Conservation (phyloP, 352 stramenopile species). For the Lagenidium sp. region DNA sequence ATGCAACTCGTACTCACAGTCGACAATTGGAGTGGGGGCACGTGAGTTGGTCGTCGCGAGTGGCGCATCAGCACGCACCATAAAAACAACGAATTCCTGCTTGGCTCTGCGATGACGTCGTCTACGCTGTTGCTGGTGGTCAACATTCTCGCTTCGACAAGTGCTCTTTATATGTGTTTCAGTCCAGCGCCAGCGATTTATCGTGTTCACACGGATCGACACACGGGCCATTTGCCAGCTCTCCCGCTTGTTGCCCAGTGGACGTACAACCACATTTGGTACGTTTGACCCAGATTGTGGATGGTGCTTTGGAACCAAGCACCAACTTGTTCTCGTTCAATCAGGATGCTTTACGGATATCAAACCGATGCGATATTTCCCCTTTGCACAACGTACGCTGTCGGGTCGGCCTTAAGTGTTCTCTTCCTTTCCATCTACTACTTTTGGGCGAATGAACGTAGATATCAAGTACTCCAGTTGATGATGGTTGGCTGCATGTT, state of each 20-base stretch:
- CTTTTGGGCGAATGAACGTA: slow-evolving; percentile 18
- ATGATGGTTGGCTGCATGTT: slow-evolving; percentile 19
- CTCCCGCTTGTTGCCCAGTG: slow-evolving; percentile 32
- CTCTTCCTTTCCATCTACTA: slow-evolving; percentile 43
- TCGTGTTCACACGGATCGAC: slow-evolving; percentile 17
- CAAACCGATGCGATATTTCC: slow-evolving; percentile 38
- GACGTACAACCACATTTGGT: slow-evolving; percentile 40
- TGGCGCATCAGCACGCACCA: no score
- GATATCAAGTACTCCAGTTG: slow-evolving; percentile 15
- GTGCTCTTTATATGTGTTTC: slow-evolving; percentile 35
- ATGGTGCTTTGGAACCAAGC: no score
- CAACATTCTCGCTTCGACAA: slow-evolving; percentile 25
- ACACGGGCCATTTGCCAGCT: slow-evolving; percentile 27
- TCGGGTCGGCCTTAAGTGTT: slow-evolving; percentile 23
- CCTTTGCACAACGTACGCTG: slow-evolving; percentile 27
- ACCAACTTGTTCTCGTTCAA: not conserved
- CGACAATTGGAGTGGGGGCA: no score
- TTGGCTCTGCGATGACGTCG: slow-evolving; percentile 7
- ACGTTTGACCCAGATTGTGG: slow-evolving; percentile 2
- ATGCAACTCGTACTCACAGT: no score
- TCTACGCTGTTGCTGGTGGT: slow-evolving; percentile 15
- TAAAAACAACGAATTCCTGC: no score
- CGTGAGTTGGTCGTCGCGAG: no score
- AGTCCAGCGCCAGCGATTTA: slow-evolving; percentile 21
- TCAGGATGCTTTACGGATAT: slow-evolving; percentile 39